phyloP scores from a whole-genome alignment of 2,329 filamentous ascomycete species.

The Exophiala calicioides region DNA sequence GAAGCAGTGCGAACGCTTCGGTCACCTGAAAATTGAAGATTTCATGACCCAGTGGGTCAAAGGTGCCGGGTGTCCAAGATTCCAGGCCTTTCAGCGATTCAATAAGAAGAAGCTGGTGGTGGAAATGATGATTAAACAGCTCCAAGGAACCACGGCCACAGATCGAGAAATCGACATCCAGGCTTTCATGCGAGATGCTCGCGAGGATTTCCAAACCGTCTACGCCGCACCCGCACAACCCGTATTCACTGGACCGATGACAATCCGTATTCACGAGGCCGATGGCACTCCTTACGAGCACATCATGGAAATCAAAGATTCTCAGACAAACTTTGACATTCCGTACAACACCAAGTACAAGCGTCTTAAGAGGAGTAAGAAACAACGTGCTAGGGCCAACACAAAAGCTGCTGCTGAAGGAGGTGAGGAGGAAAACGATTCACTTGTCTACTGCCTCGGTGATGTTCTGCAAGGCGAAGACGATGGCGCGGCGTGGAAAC shows the following conservation, averaged over 20 bases:
- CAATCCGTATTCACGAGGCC: conserved; percentile 94
- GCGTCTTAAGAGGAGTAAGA: conserved; percentile 82
- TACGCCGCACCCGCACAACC: conserved; percentile 69
- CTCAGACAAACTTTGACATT: conserved; percentile 83
- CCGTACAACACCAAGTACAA: conserved; percentile 99
- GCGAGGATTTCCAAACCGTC: conserved; percentile 72
- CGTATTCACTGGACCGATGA: conserved; percentile 96
- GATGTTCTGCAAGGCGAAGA: conserved; percentile 83
- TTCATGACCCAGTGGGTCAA: conserved; percentile 96
- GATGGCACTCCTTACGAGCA: conserved; percentile 98
- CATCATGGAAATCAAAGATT: conserved; percentile 91
- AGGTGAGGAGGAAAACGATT: conserved; percentile 71
- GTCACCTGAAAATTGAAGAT: conserved; percentile 79
- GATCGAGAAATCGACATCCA: conserved; percentile 65
- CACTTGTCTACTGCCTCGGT: conserved; percentile 85
- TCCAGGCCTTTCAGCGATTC: conserved; percentile 83
- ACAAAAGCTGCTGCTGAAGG: conserved; percentile 59
- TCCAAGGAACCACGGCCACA: conserved; percentile 60
- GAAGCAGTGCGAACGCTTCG: conserved; percentile 81
- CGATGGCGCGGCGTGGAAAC: conserved; percentile 78
- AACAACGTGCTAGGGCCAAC: conserved; percentile 75
- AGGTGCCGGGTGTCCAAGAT: conserved; percentile 83
- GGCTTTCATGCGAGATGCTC: conserved; percentile 80
- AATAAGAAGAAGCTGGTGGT: conserved; percentile 98
- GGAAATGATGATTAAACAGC: conserved; percentile 84